Base-by-base conservation (phyloP, 192 early-diverging fungal genomes). In the Gamsiella multidivaricata region DNA sequence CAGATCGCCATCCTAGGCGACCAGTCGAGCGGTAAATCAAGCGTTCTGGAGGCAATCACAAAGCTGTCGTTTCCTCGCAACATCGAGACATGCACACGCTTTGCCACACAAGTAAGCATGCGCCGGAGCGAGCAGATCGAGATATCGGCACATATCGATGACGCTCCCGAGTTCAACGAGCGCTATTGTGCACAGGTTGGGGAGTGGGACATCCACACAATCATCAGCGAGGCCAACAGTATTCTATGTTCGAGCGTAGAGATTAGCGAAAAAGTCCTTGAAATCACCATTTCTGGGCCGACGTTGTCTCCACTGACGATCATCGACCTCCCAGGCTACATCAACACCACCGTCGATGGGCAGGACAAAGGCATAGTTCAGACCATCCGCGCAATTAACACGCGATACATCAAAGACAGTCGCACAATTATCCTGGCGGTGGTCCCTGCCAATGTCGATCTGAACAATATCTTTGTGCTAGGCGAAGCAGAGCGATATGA, bases 381-480 rank as follows among this genome's bases (percentile, higher is more conserved):
- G 18, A 75, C 72, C 29, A 75, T 75, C 56, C 72, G 64, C 12
- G 17, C 56, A 18, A 67, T 66, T 58, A 66, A 66, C 52, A 75
- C 63, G 4, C 63, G 64, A 23, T 75, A 75, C 42, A 75, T 75
- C 33, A 61, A 75, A 47, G 64, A 75, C 52, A 75, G 57, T n/a
- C 72, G 72, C 31, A 75, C 64, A 11, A 75, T 75, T 52, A 75
- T 75, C 50, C 23, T 75, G n/a, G 72, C 72, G 2, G 64, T 75
- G 10, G 64, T 75, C 33, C 72, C 72, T 33, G 72, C 72, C 29
- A 66, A 75, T 50, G 51, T 75, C 43, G 72, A 75, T 61, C 34
- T 75, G 41, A 75, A 75, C 63, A 75, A 75, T 28, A 75, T 75
- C 12, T 74, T 65, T 49, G 71, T 66, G 22, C 72, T 75, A 14